These are phyloP conservation scores for Borealophlyctis nickersoniae DNA, from an alignment of 192 early-diverging fungal species.

Conservation along the genomic window DNA sequence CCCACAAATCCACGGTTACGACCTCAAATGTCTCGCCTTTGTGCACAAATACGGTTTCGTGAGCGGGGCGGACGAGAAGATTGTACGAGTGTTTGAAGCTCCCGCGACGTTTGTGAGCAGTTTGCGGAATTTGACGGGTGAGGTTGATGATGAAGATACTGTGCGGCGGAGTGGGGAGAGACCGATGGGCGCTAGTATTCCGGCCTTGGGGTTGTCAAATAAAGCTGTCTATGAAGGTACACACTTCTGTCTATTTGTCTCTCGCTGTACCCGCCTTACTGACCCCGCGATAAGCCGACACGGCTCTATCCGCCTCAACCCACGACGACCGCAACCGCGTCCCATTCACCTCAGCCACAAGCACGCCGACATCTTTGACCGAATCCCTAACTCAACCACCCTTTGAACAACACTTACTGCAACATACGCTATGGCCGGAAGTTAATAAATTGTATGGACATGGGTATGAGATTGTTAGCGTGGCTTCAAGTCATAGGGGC, in stretches of 20 bases:
- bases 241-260: too few species aligned
- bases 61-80: slow-evolving; percentile 92
- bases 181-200: slow-evolving; percentile 76
- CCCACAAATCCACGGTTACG: slow-evolving; percentile 96
- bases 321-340: too few species aligned
- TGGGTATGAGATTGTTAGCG: slow-evolving; percentile 82
- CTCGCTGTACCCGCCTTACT: too few species aligned
- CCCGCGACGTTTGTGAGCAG: slow-evolving; percentile 73
- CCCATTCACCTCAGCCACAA: slow-evolving; percentile 29
- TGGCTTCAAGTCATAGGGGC: slow-evolving; percentile 71
- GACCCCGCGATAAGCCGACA: too few species aligned
- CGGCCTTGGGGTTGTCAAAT: slow-evolving; percentile 92
- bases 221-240: slow-evolving; percentile 69
- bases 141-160: slow-evolving; percentile 8
- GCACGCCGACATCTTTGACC: slow-evolving; percentile 20
- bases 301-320: too few species aligned
- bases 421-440: slow-evolving; percentile 95
- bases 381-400: slow-evolving; percentile 55
- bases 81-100: slow-evolving; percentile 84
- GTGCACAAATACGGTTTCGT: slow-evolving; percentile 70
- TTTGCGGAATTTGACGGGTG: slow-evolving; percentile 51
- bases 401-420: slow-evolving; percentile 84
- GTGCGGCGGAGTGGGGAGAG: too few species aligned
- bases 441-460: slow-evolving; percentile 96
- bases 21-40: slow-evolving; percentile 83